These are phyloP conservation scores for Inga leiocalycina DNA, from an alignment of 306 rosid genomes.

Conservation along the genomic window DNA sequence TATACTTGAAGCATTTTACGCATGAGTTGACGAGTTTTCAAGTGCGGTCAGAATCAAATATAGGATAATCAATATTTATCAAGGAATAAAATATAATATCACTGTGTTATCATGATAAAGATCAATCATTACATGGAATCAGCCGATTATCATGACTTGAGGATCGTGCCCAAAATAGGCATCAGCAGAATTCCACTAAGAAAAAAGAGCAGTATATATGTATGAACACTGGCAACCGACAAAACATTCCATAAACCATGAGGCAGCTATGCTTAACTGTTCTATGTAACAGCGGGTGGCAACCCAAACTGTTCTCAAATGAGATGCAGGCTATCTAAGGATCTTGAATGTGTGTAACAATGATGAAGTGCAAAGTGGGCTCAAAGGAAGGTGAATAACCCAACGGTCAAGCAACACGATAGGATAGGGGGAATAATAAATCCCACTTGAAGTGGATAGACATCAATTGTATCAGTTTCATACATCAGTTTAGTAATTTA, in stretches of 20 bases:
- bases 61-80: not conserved
- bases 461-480: not conserved
- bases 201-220: not conserved
- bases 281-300: not conserved
- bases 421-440: not conserved
- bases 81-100: not conserved
- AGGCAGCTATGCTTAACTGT: not conserved
- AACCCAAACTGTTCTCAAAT: not conserved
- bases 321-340: not conserved
- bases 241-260: not conserved
- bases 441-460: not conserved
- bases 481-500: not conserved
- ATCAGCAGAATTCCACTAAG: not conserved
- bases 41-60: not conserved
- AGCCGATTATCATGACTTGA: not conserved
- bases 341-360: not conserved
- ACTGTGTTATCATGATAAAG: not conserved
- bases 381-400: not conserved
- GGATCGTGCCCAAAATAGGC: not conserved
- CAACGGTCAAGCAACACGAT: not conserved
- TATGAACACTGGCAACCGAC: not conserved
- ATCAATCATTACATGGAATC: not conserved
- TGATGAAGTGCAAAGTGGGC: not conserved
- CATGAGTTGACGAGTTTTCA: not conserved
- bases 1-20: not conserved